Conservation (phyloP, 805 yeast genomes). For the Candida boidinii region DNA sequence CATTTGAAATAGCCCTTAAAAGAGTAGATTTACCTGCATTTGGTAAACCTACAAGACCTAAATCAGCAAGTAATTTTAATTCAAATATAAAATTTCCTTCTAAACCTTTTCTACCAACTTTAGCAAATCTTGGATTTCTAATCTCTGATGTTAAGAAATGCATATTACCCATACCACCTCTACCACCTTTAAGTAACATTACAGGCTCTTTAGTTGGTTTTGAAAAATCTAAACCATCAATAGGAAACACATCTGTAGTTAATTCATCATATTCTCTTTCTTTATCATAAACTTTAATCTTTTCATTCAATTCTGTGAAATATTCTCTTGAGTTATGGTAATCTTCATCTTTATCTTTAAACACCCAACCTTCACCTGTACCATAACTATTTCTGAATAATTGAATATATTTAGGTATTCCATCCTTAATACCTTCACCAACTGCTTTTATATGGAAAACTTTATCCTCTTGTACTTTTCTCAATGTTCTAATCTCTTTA, state of each 20-base stretch:
- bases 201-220: slow-evolving; percentile 58
- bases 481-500: slow-evolving; percentile 23
- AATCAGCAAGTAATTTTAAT: slow-evolving; percentile 80
- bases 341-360: slow-evolving; percentile 67
- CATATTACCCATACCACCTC: slow-evolving; percentile 95
- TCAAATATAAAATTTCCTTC: slow-evolving; percentile 69
- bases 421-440: slow-evolving; percentile 11
- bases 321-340: slow-evolving; percentile 59
- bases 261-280: slow-evolving; percentile 51
- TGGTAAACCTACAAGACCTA: slow-evolving; percentile 92
- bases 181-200: slow-evolving; percentile 72
- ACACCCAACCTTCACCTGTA: slow-evolving; percentile 85
- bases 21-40: slow-evolving; percentile 95
- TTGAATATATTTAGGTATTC: slow-evolving; percentile 40
- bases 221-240: slow-evolving; percentile 70
- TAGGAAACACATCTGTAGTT: slow-evolving; percentile 61
- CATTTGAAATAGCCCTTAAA: slow-evolving; percentile 77
- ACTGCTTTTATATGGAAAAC: slow-evolving; percentile 20
- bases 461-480: slow-evolving; percentile 8
- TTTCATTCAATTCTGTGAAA: slow-evolving; percentile 54
- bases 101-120: slow-evolving; percentile 65
- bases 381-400: slow-evolving; percentile 51
- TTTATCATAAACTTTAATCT: slow-evolving; percentile 58
- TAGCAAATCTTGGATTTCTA: slow-evolving; percentile 86
- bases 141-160: slow-evolving; percentile 79